Base-by-base conservation (phyloP, 1,139 yeast genomes). In the Saccharomyces hybrid region DNA sequence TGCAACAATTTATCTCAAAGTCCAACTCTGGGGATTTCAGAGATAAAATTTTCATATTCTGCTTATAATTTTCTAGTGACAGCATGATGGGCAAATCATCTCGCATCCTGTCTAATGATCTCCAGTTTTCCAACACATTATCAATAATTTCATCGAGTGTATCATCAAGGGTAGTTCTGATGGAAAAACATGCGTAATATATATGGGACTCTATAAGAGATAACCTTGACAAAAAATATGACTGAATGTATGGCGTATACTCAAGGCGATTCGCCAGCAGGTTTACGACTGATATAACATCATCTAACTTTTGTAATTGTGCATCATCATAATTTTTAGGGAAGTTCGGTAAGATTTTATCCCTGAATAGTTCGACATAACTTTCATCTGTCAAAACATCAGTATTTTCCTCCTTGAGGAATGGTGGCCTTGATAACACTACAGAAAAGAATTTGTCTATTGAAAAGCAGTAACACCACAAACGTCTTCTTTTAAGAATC, bases 381-480 rank as follows among this genome's bases (percentile, higher is more conserved):
- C 53, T 54, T 14, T 58, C 61, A 51, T 61, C 64, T 7, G 62
- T 56, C 8, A 61, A 51, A 14, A 61, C 54, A 48, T 62, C 62
- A 56, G 61, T 63, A 41, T 65, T 64, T 13, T 55, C 54, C 49
- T 59, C 58, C 41, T 54, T 58, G 4, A 65, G 57, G 14, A 62
- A 49, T 0, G 68, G 63, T 6, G 66, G 63, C 13, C 60, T 57
- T 7, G 61, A 58, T 9, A 64, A 50, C 2, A 58, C 55, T 47
- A 67, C 50, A 6, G 70, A 59, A 34, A 60, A 54, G 47, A 54
- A 54, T 41, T 59, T 61, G 53, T 67, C 70, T 2, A 52, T 56
- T 16, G 61, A 52, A 44, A 58, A 61, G 50, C 69, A 64, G 46
- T 57, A 60, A 62, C 63, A 64, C 66, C 68, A 63, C 16, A 67